Evolutionary conservation across 306 rosid species (phyloP), one percentile per base, ranked within the genome.

Genomic region (Acacia acuminata): DNA sequence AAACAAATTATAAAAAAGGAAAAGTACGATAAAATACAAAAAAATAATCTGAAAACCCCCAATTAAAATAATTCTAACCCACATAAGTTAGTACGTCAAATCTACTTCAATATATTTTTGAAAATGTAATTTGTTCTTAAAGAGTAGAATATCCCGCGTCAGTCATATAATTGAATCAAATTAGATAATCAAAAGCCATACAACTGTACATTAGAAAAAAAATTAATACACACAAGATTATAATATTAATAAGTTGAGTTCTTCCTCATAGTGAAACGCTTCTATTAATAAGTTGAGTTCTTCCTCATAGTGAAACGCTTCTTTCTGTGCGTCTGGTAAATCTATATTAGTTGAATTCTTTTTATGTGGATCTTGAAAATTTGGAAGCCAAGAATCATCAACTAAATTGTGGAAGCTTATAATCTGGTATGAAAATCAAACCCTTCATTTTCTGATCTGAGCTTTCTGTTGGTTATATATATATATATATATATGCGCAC

Each of bases 251-350:
- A 13, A 47, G 79, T 90, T 84, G 53, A 93, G 45, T 63, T 94
- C 97, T 8, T 83, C 94, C 58, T 93, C 94, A 34, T 94, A 93
- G 42, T 93, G 94, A 78, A 93, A 94, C 0, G 91, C 88, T 78
- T 92, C 98, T 1, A 30, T 9, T n/a, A n/a, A 42, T 44, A 44
- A 44, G 48, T 44, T 9, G 48, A 53, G n/a, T n/a, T n/a, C n/a
- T n/a, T n/a, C n/a, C n/a, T n/a, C n/a, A n/a, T n/a, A n/a, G n/a
- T n/a, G n/a, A n/a, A n/a, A n/a, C n/a, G n/a, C n/a, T n/a, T n/a
- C n/a, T n/a, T n/a, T n/a, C n/a, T n/a, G n/a, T n/a, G n/a, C n/a
- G n/a, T n/a, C n/a, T n/a, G n/a, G n/a, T n/a, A n/a, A n/a, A n/a
- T n/a, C n/a, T n/a, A n/a, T n/a, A n/a, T n/a, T n/a, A n/a, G n/a